These are phyloP conservation scores for Oryza longistaminata DNA, from an alignment of 176 grass and related monocot genomes.

Conservation along the genomic window DNA sequence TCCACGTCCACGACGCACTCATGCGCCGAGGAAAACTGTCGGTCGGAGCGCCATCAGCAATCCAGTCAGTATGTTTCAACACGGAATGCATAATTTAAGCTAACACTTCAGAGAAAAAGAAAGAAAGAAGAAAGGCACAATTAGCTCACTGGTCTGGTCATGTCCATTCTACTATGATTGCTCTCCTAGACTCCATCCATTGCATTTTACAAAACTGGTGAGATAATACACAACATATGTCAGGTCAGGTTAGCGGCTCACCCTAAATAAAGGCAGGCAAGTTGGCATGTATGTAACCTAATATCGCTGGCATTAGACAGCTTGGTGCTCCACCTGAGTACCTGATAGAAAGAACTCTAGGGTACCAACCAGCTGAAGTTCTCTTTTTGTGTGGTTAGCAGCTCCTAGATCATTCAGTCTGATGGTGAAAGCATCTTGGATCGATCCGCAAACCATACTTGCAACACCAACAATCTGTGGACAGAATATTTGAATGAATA, in stretches of 20 bases:
- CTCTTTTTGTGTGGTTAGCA: background rate
- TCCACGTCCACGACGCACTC: background rate
- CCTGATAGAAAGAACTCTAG: background rate
- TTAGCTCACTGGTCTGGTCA: background rate
- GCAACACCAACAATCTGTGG: conserved; percentile 7
- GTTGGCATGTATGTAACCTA: background rate
- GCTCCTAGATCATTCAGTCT: background rate
- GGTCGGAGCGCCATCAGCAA: background rate
- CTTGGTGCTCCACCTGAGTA: background rate
- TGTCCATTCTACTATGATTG: background rate
- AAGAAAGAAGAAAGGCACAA: background rate
- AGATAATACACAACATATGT: background rate
- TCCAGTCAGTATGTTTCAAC: background rate
- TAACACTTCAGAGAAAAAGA: background rate
- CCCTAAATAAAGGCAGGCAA: background rate
- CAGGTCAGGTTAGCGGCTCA: background rate
- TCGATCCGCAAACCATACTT: background rate
- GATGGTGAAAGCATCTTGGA: background rate
- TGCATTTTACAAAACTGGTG: background rate
- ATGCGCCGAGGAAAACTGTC: background rate
- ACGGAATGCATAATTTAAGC: background rate
- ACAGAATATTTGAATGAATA: background rate
- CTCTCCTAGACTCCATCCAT: background rate
- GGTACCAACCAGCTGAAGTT: background rate
- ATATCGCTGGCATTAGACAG: background rate